phyloP scores from a whole-genome alignment of 2,329 filamentous ascomycete genomes.

The Claviceps sp. region DNA sequence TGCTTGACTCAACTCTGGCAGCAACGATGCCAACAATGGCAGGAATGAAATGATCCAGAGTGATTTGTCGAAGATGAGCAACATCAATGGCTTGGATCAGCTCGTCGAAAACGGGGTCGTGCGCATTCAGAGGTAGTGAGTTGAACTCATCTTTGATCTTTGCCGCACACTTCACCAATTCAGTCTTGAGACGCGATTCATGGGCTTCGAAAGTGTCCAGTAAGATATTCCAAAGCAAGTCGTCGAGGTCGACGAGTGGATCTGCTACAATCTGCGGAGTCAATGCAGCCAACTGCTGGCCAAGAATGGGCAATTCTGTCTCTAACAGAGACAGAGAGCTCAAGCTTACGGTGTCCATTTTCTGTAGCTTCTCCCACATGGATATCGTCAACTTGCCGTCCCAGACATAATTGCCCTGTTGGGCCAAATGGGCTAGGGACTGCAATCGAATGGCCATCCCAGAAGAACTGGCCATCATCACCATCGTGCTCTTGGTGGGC shows the following conservation, averaged over 20 bases:
- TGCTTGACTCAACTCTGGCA: conserved; percentile 8
- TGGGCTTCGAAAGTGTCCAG: conserved; percentile 27
- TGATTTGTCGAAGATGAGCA: conserved; percentile 24
- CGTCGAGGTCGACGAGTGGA: conserved; percentile 34
- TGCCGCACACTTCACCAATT: conserved; percentile 15
- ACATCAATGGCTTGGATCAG: conserved; percentile 15
- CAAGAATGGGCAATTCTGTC: conserved; percentile 48
- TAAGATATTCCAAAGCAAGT: conserved; percentile 33
- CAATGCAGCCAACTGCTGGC: conserved; percentile 37
- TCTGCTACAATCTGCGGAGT: conserved; percentile 35
- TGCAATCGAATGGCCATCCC: conserved; percentile 29
- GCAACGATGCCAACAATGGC: conserved; percentile 30
- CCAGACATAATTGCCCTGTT: conserved; percentile 24
- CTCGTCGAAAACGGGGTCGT: conserved; percentile 10
- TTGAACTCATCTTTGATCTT: conserved; percentile 12
- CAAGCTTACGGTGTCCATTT: conserved; percentile 39
- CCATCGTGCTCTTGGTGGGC: conserved; percentile 20
- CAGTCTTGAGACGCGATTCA: conserved; percentile 17
- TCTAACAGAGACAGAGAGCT: conserved; percentile 50
- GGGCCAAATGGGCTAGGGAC: conserved; percentile 32
- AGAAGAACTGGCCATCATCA: conserved; percentile 19
- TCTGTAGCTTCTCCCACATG: conserved; percentile 41
- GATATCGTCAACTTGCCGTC: conserved; percentile 27
- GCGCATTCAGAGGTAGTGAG: conserved; percentile 2
- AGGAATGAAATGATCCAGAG: conserved; percentile 30